phyloP scores from a whole-genome alignment of 75 land plant species.

The Chamaecyparis obtusa region DNA sequence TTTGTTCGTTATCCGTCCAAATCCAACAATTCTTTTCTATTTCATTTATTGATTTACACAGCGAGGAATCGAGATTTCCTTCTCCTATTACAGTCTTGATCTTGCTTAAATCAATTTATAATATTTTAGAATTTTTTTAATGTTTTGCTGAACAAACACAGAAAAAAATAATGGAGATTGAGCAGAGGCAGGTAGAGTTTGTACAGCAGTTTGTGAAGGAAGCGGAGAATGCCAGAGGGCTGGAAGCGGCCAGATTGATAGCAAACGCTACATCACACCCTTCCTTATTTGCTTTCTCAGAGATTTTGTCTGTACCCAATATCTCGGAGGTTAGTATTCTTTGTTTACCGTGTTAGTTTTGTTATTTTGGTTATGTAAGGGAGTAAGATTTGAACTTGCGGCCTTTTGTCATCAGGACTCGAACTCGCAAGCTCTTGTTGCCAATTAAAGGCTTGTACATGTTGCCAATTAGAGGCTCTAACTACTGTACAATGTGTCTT shows the following conservation, averaged over 20 bases:
- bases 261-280: slow-evolving; percentile 87
- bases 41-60: background rate
- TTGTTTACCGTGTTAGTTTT: background rate
- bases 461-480: background rate
- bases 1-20: background rate
- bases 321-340: slow-evolving; percentile 49
- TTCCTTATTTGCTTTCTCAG: slow-evolving; percentile 91
- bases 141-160: background rate
- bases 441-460: background rate
- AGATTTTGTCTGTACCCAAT: slow-evolving; percentile 69
- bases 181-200: slow-evolving; percentile 82
- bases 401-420: background rate
- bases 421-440: background rate
- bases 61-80: background rate
- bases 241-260: slow-evolving; percentile 55
- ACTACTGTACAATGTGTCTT: background rate
- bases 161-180: slow-evolving; percentile 65
- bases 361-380: background rate
- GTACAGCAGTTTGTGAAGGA: slow-evolving; percentile 70
- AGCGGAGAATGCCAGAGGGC: slow-evolving; percentile 51
- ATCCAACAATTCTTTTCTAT: background rate
- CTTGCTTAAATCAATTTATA: background rate
- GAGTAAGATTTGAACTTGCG: background rate
- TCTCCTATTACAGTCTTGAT: background rate
- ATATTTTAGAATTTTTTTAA: background rate